Conservation (phyloP, 768 basidiomycete genomes). For the Suillus weaverae region DNA sequence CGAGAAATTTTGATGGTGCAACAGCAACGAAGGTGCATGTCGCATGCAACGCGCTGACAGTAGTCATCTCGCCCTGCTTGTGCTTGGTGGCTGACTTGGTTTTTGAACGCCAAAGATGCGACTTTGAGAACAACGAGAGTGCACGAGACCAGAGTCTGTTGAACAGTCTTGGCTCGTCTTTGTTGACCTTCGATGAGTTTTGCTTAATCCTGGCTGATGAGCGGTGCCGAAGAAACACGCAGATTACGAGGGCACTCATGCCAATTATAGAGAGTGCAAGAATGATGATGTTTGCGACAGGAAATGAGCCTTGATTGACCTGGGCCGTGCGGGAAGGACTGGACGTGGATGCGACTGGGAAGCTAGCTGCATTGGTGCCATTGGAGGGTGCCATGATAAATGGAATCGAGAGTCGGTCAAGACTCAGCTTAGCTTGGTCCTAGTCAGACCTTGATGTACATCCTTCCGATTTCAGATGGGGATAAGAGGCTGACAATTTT, state of each 20-base stretch:
- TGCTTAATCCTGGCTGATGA: slow-evolving; percentile 5
- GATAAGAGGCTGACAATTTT: not conserved
- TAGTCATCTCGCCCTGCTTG: slow-evolving; percentile 11
- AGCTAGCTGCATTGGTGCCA: not conserved
- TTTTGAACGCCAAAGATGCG: slow-evolving; percentile 7
- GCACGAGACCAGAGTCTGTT: not conserved
- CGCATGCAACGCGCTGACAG: slow-evolving; percentile 25
- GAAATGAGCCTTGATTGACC: not conserved
- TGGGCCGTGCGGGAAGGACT: not conserved
- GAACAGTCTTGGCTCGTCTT: not conserved
- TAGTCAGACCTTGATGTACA: not conserved
- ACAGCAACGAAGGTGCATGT: slow-evolving; percentile 25
- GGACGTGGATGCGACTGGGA: not conserved
- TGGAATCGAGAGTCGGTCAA: not conserved
- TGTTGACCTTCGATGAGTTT: not conserved
- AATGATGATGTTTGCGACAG: slow-evolving; percentile 21
- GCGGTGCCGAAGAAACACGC: slow-evolving; percentile 23
- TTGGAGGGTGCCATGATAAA: not conserved
- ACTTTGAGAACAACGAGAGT: not conserved
- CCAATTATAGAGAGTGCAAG: slow-evolving; percentile 18
- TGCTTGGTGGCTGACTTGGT: not conserved
- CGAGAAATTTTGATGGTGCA: slow-evolving; percentile 23
- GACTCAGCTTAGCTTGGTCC: not conserved
- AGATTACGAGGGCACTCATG: slow-evolving; percentile 21
- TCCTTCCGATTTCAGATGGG: not conserved